Percentiles rank a stretch among this genome's conserved stretches.
Evolutionary conservation across 352 stramenopile genomes (phyloP).

Genomic region (Halophytophthora batemanensis): DNA sequence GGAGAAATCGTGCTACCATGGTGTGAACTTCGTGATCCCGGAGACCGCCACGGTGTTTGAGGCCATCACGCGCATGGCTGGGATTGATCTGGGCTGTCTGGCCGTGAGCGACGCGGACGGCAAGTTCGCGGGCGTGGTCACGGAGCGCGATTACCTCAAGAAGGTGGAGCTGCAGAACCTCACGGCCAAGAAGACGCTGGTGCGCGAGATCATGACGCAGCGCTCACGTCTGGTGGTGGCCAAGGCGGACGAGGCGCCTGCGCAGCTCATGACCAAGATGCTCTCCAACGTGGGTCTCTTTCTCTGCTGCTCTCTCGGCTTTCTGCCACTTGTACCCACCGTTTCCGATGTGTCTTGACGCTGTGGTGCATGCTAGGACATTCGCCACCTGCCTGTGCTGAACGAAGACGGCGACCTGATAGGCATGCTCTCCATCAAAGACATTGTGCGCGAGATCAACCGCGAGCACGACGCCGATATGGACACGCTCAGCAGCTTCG

Average conservation of each 20-base stretch:
- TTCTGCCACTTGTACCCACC: background rate
- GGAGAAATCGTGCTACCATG: slow-evolving; percentile 92
- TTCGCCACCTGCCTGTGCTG: slow-evolving; percentile 94
- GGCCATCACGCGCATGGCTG: slow-evolving; percentile 93
- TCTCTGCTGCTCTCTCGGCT: background rate
- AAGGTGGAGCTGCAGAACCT: slow-evolving; percentile 94
- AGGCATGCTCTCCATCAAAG: slow-evolving; percentile 95
- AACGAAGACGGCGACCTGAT: slow-evolving; percentile 88
- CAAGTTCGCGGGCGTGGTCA: slow-evolving; percentile 91
- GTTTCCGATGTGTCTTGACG: background rate
- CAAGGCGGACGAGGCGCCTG: slow-evolving; percentile 80
- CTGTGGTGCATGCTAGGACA: slow-evolving; percentile 59
- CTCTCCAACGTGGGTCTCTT: slow-evolving; percentile 73
- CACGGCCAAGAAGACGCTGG: slow-evolving; percentile 77
- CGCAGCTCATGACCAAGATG: slow-evolving; percentile 96
- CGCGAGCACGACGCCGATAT: slow-evolving; percentile 76
- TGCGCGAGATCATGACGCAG: slow-evolving; percentile 95
- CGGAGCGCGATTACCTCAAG: slow-evolving; percentile 94
- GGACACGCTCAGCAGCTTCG: slow-evolving; percentile 77
- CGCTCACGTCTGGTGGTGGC: slow-evolving; percentile 89
- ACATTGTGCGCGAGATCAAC: slow-evolving; percentile 88
- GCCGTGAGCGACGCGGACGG: slow-evolving; percentile 86
- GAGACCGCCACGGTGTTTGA: slow-evolving; percentile 93
- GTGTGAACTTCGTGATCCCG: slow-evolving; percentile 94
- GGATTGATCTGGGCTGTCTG: slow-evolving; percentile 91